Conservation (phyloP, 2,329 filamentous ascomycete species). For the Aureobasidium zeae region DNA sequence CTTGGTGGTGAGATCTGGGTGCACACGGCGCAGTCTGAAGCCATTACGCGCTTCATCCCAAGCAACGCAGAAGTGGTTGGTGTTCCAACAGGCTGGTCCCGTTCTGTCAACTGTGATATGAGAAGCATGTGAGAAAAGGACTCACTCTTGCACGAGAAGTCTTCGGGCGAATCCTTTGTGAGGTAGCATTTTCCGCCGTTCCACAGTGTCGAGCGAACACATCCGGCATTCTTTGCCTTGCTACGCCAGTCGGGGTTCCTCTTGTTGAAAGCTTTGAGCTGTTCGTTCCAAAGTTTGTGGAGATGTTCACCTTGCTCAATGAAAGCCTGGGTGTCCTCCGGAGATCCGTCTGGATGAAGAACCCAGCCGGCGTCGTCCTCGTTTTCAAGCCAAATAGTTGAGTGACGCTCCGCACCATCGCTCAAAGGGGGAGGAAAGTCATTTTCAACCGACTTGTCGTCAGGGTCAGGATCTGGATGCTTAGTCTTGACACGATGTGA, state of each 20-base stretch:
- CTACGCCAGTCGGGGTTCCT: background rate
- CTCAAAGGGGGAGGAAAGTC: too few relatives aligned
- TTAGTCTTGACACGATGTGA: too few relatives aligned
- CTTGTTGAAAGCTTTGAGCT: slow-evolving; percentile 7
- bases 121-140: too few relatives aligned
- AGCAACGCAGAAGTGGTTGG: background rate
- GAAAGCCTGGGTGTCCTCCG: too few relatives aligned
- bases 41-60: background rate
- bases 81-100: slow-evolving; percentile 14
- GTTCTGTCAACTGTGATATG: too few relatives aligned
- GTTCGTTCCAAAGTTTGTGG: background rate
- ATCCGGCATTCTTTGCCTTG: background rate
- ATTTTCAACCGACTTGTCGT: too few relatives aligned
- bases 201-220: background rate
- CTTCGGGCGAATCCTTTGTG: background rate
- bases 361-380: too few relatives aligned
- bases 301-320: background rate
- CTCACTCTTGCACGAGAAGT: background rate
- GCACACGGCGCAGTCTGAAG: background rate
- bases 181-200: slow-evolving; percentile 2
- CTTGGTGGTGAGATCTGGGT: background rate
- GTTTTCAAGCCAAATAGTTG: too few relatives aligned
- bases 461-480: too few relatives aligned
- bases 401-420: too few relatives aligned
- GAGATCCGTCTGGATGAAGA: too few relatives aligned